phyloP scores from a whole-genome alignment of 495 filamentous ascomycete species.

The Sporormia fimetaria region DNA sequence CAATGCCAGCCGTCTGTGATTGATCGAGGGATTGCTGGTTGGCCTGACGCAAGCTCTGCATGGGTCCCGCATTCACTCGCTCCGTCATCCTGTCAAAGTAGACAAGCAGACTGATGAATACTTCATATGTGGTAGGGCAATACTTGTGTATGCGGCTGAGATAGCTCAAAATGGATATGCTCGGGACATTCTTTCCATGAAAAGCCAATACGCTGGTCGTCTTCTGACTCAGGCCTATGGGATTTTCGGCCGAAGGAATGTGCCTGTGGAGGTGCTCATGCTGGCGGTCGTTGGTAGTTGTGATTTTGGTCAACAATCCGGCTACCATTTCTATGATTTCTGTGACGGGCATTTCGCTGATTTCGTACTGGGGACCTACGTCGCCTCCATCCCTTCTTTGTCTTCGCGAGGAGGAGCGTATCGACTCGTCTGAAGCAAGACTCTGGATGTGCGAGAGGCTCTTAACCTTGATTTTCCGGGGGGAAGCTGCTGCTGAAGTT shows the following conservation, averaged over 20 bases:
- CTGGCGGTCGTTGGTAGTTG: constrained; percentile 88
- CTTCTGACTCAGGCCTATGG: constrained; percentile 57
- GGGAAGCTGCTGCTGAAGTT: constrained; percentile 50
- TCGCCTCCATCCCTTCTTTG: constrained; percentile 35
- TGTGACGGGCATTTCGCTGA: constrained; percentile 91
- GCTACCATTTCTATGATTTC: constrained; percentile 99
- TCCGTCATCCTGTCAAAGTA: constrained; percentile 99
- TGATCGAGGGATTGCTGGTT: constrained; percentile 31
- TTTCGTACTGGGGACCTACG: constrained; percentile 66
- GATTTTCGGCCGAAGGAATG: constrained; percentile 54
- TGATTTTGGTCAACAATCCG: constrained; percentile 95
- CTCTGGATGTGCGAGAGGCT: constrained; percentile 83
- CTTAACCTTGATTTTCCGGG: constrained; percentile 67
- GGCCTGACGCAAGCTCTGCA: constrained; percentile 39
- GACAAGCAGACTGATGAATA: constrained; percentile 87
- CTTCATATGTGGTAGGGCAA: constrained; percentile 96
- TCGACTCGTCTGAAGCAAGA: constrained; percentile 61
- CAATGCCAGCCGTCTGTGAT: constrained; percentile 9
- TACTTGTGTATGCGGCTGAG: constrained; percentile 96
- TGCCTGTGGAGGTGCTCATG: constrained; percentile 70
- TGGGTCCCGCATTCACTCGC: constrained; percentile 67
- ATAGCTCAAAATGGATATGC: constrained; percentile 94
- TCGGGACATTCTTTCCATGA: constrained; percentile 96
- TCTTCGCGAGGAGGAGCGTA: constrained; percentile 28
- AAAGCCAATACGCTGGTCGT: constrained; percentile 94